Percentiles rank a stretch among this genome's conserved stretches.
phyloP scores from a whole-genome alignment of 2,329 filamentous ascomycete species.

The Rutstroemia sp. region DNA sequence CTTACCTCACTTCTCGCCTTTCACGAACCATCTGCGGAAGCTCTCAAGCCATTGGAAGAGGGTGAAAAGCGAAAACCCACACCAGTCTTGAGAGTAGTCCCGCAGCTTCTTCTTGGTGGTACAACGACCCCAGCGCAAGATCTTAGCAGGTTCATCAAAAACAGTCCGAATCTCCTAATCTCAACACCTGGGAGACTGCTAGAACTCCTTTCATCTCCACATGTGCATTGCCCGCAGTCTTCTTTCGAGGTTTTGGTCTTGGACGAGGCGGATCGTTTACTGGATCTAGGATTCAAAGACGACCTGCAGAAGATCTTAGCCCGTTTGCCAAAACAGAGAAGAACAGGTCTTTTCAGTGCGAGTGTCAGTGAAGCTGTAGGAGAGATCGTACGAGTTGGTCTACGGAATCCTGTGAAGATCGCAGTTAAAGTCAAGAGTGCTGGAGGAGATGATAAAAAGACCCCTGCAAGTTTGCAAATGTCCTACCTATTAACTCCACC shows the following conservation, averaged over 20 bases:
- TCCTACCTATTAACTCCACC: constrained; percentile 71
- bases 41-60: constrained; percentile 46
- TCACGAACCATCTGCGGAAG: constrained; percentile 68
- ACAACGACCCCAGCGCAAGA: constrained; percentile 77
- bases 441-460: constrained; percentile 75
- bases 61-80: constrained; percentile 44
- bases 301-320: constrained; percentile 81
- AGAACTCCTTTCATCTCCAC: constrained; percentile 76
- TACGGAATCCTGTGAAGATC: constrained; percentile 92
- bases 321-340: constrained; percentile 81
- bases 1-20: constrained; percentile 72
- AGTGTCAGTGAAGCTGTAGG: constrained; percentile 93
- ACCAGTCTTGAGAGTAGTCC: constrained; percentile 54
- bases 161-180: constrained; percentile 81
- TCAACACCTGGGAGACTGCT: constrained; percentile 86
- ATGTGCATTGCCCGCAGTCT: constrained; percentile 81
- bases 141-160: constrained; percentile 72
- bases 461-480: constrained; percentile 89
- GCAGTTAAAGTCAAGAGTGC: constrained; percentile 82
- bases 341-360: constrained; percentile 90
- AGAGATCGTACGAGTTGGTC: constrained; percentile 83
- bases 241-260: constrained; percentile 89
- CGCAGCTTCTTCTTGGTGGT: constrained; percentile 83
- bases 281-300: constrained; percentile 91
- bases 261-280: constrained; percentile 86